Evolutionary conservation across 164 flowering plant species (phyloP).

Genomic region (Amborella trichopoda): DNA sequence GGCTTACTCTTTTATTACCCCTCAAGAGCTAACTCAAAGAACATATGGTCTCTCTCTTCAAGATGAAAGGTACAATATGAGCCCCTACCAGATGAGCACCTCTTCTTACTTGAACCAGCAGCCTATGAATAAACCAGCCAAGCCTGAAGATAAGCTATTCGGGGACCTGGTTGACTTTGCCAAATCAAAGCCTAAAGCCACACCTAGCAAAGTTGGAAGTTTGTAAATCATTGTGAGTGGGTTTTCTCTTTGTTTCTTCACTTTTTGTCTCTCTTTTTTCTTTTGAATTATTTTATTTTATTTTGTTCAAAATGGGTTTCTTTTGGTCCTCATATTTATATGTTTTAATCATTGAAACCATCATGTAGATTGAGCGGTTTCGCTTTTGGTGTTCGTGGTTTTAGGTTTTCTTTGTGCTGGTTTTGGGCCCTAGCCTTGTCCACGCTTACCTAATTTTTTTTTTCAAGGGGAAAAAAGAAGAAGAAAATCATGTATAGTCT

Average conservation of each 20-base stretch:
- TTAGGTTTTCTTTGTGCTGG: no score
- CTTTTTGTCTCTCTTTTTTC: constrained; percentile 4
- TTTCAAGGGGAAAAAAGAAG: no score
- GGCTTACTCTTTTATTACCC: not conserved
- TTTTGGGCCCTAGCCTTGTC: no score
- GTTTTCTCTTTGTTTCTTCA: constrained; percentile 7
- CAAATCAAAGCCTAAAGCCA: constrained; percentile 47
- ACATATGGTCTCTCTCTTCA: constrained; percentile 64
- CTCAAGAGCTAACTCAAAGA: constrained; percentile 21
- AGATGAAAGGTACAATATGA: constrained; percentile 32
- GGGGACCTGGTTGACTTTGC: constrained; percentile 90
- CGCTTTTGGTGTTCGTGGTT: no score
- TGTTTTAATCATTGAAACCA: no score
- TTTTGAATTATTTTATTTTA: constrained; percentile 1
- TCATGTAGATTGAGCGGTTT: no score
- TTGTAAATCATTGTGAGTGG: constrained; percentile 29
- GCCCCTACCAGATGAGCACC: constrained; percentile 24
- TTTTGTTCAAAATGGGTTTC: constrained; percentile 5
- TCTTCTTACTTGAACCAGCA: constrained; percentile 22
- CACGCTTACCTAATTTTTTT: no score
- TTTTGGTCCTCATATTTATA: constrained; percentile 2
- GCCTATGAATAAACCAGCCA: constrained; percentile 49
- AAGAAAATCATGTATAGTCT: no score
- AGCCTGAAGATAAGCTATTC: constrained; percentile 86
- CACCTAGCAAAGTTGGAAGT: constrained; percentile 52